These are phyloP conservation scores for Aureobasidium mangrovei DNA, from an alignment of 2,329 filamentous ascomycete species.

Conservation along the genomic window DNA sequence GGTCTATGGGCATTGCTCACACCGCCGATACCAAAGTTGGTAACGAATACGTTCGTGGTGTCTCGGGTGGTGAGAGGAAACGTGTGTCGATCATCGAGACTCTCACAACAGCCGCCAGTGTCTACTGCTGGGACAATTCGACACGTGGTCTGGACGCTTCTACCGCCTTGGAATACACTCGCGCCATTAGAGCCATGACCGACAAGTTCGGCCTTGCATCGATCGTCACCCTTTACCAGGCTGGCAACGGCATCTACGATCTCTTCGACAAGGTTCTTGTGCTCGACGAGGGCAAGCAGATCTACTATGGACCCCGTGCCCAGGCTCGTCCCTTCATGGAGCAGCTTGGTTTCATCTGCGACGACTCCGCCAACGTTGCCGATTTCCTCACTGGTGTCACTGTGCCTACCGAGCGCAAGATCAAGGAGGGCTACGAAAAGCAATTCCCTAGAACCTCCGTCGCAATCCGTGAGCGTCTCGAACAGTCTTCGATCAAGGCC, in stretches of 20 bases:
- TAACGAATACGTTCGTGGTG: slow-evolving; percentile 56
- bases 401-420: slow-evolving; percentile 43
- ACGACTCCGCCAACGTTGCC: slow-evolving; percentile 53
- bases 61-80: slow-evolving; percentile 61
- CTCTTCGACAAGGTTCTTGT: slow-evolving; percentile 63
- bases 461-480: slow-evolving; percentile 42
- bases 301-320: slow-evolving; percentile 54
- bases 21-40: slow-evolving; percentile 59
- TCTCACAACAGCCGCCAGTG: slow-evolving; percentile 47
- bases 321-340: slow-evolving; percentile 59
- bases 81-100: slow-evolving; percentile 61
- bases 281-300: slow-evolving; percentile 55
- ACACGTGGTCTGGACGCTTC: slow-evolving; percentile 58
- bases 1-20: slow-evolving; percentile 50
- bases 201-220: slow-evolving; percentile 52
- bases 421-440: slow-evolving; percentile 35
- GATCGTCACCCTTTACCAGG: slow-evolving; percentile 60
- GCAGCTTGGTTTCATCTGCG: slow-evolving; percentile 53
- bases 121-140: slow-evolving; percentile 61
- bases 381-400: slow-evolving; percentile 60
- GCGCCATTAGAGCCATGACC: slow-evolving; percentile 54
- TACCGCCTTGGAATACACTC: slow-evolving; percentile 51
- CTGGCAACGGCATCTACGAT: slow-evolving; percentile 60
- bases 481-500: slow-evolving; percentile 42
- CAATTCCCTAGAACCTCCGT: slow-evolving; percentile 37